These are phyloP conservation scores for Lactarius trivialis DNA, from an alignment of 768 basidiomycete species.

Conservation along the genomic window DNA sequence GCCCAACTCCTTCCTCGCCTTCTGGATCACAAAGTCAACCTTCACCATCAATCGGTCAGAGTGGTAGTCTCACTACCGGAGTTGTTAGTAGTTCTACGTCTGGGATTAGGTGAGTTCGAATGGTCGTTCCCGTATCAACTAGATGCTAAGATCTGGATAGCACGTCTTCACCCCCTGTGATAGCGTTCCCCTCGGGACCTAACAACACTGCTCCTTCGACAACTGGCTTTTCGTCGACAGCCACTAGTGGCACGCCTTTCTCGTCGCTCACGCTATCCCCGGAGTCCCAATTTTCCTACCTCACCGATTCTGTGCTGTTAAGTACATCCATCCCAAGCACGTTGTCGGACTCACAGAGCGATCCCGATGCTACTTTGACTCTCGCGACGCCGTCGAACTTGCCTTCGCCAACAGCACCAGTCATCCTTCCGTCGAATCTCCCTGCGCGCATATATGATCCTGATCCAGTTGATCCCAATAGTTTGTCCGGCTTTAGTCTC, in stretches of 20 bases:
- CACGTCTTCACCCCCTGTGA: conserved; percentile 10
- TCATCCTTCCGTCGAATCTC: conserved; percentile 49
- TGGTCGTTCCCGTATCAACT: background rate
- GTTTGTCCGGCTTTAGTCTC: conserved; percentile 37
- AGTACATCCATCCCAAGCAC: conserved; percentile 24
- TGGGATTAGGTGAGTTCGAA: background rate
- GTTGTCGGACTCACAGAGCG: conserved; percentile 26
- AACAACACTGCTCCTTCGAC: background rate
- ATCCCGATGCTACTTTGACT: conserved; percentile 38
- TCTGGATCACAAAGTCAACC: background rate
- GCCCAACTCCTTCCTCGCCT: background rate
- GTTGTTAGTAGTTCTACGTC: background rate
- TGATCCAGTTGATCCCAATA: conserved; percentile 22
- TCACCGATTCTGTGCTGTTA: conserved; percentile 33
- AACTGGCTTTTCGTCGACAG: conserved; percentile 1
- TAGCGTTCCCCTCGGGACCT: conserved; percentile 15
- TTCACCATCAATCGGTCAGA: background rate
- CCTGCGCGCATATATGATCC: conserved; percentile 55
- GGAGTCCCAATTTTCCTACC: conserved; percentile 32
- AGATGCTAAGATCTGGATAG: background rate
- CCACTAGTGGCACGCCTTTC: conserved; percentile 16
- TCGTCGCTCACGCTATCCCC: conserved; percentile 26
- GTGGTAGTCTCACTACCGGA: background rate
- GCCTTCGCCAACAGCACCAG: conserved; percentile 25
- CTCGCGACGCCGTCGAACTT: conserved; percentile 21